phyloP scores from a whole-genome alignment of 176 grass and related monocot genomes.

The Poa pratensis region DNA sequence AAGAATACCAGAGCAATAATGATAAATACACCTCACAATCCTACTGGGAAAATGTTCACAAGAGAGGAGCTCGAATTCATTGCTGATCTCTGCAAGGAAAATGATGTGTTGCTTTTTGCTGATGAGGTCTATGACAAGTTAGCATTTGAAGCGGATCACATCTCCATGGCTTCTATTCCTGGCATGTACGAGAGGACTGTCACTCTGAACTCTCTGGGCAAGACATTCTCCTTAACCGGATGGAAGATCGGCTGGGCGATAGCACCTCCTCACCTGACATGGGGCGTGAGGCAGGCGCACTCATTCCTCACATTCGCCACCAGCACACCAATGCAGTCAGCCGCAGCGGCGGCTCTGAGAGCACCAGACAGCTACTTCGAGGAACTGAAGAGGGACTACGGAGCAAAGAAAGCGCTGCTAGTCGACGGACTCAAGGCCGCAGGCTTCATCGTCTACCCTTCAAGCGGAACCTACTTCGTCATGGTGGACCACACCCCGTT shows the following conservation, averaged over 20 bases:
- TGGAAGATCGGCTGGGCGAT: constrained; percentile 99
- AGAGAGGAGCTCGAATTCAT: constrained; percentile 84
- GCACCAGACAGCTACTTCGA: constrained; percentile 83
- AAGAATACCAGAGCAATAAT: constrained; percentile 87
- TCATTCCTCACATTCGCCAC: constrained; percentile 92
- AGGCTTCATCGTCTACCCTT: constrained; percentile 87
- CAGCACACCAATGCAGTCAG: constrained; percentile 90
- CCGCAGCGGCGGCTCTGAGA: constrained; percentile 60
- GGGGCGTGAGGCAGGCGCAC: constrained; percentile 98
- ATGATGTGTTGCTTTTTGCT: constrained; percentile 85
- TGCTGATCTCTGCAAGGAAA: constrained; percentile 83
- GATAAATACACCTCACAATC: constrained; percentile 99
- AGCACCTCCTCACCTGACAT: constrained; percentile 81
- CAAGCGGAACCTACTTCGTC: constrained; percentile 91
- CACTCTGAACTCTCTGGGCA: constrained; percentile 94
- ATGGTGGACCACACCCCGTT: constrained; percentile 95
- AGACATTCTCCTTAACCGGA: constrained; percentile 95
- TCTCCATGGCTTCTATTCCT: constrained; percentile 87
- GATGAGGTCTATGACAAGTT: constrained; percentile 98
- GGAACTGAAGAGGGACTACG: constrained; percentile 81
- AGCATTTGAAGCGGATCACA: constrained; percentile 83
- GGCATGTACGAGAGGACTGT: constrained; percentile 96
- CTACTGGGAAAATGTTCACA: constrained; percentile 98
- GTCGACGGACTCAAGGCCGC: constrained; percentile 75
- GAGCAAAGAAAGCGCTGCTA: constrained; percentile 72